Evolutionary conservation across 2,329 filamentous ascomycete genomes (phyloP), one percentile per base, ranked within the genome.

Genomic region (Madurella fahalii): DNA sequence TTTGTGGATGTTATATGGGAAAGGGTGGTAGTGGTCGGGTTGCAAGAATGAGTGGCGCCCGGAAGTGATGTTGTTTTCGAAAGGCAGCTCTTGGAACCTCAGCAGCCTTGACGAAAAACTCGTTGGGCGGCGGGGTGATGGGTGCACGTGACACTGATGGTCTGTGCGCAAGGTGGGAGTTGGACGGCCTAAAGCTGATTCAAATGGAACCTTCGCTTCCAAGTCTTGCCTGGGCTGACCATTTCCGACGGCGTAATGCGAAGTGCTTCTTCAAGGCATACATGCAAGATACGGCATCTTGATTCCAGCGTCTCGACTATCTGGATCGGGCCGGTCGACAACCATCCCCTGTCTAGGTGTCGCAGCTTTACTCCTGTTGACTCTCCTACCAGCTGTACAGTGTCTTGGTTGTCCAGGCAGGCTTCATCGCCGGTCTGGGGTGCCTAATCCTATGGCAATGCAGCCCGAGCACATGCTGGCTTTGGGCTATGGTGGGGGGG

Each of bases 21-120:
- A 56, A 50, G 58, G 45, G 52, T 47, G 44, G 54, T 52, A 47
- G 31, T 58, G 56, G 56, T 63, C 59, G 58, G 62, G 62, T 58
- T 61, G 62, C 58, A 59, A 61, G 58, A 54, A 58, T 54, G 56
- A 58, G 60, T 61, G 58, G 62, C 59, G 57, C 53, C 57, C 40
- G 48, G 52, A 50, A 55, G 47, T 50, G 58, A 60, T 63, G 64
- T 62, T 64, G 62, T 64, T 65, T 65, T 62, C 57, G 51, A 60
- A 60, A 58, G 61, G 59, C 61, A 56, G 54, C 54, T 50, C 61
- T 59, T 55, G 54, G 61, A 55, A 57, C 50, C 50, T 40, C 57
- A 58, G 59, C 60, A 61, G 63, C 63, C 61, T 64, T 63, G 58
- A 61, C 62, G 59, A 63, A 66, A 66, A 66, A 61, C 61, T 65